Evolutionary conservation across 2,329 filamentous ascomycete species (phyloP).

Genomic region (Talaromyces sp.): DNA sequence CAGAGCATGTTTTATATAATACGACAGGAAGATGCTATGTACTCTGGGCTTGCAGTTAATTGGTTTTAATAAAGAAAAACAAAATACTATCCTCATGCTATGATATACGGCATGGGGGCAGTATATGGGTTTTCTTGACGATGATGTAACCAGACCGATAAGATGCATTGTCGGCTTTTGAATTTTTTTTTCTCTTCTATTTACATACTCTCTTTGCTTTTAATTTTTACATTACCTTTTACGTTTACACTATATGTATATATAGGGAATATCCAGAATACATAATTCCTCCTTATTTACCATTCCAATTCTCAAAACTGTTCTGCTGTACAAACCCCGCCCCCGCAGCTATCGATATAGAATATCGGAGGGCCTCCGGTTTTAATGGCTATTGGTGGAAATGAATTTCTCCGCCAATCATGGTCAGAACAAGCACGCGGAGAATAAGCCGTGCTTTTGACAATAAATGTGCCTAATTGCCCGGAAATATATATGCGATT

Average conservation of each 20-base stretch:
- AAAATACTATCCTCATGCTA: background rate
- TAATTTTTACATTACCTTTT: background rate
- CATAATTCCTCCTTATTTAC: background rate
- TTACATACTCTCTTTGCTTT: background rate
- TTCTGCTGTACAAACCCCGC: background rate
- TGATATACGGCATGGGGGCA: no score
- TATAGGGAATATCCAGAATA: background rate
- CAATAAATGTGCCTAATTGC: background rate
- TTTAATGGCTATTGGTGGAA: constrained; percentile 12
- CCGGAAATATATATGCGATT: background rate
- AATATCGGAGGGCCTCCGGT: background rate
- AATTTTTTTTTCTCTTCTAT: background rate
- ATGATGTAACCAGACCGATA: background rate
- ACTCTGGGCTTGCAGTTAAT: background rate
- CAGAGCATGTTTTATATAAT: background rate
- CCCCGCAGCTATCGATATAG: background rate
- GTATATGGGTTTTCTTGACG: background rate
- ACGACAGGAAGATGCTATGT: background rate
- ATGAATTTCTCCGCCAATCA: constrained; percentile 3
- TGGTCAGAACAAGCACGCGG: background rate
- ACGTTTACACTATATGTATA: background rate
- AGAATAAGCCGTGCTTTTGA: background rate
- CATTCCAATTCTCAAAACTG: background rate
- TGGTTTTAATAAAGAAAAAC: background rate
- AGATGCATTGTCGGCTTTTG: background rate